phyloP scores from a whole-genome alignment of 2,329 filamentous ascomycete genomes.

The Xylariaceae sp. region DNA sequence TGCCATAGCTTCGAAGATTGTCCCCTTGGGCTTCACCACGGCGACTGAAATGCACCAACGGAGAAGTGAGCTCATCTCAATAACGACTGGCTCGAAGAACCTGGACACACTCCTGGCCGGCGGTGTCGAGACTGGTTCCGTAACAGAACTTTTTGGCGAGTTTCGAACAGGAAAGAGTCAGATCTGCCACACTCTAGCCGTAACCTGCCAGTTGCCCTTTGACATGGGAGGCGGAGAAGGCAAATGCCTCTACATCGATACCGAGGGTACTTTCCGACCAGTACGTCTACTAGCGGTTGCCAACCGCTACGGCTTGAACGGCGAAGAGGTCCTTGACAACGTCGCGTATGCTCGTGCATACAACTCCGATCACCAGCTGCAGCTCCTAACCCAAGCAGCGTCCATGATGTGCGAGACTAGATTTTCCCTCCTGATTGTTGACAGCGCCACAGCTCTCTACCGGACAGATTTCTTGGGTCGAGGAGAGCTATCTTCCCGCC shows the following conservation, averaged over 20 bases:
- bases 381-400: constrained; percentile 88
- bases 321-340: constrained; percentile 96
- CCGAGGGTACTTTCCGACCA: constrained; percentile 92
- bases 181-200: constrained; percentile 96
- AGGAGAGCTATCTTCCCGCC: constrained; percentile 89
- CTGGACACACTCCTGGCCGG: constrained; percentile 91
- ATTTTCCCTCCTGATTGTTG: constrained; percentile 91
- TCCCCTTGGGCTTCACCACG: constrained; percentile 98
- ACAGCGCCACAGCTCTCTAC: constrained; percentile 92
- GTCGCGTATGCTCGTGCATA: constrained; percentile 97
- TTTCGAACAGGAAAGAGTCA: constrained; percentile 98
- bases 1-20: constrained; percentile 75
- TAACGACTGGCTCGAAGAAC: constrained; percentile 96
- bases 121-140: constrained; percentile 92
- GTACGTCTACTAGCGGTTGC: constrained; percentile 87
- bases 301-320: constrained; percentile 87
- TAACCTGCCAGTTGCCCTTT: constrained; percentile 95
- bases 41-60: constrained; percentile 98
- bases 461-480: constrained; percentile 95
- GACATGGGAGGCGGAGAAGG: constrained; percentile 99
- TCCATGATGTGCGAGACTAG: constrained; percentile 99
- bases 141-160: constrained; percentile 97
- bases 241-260: constrained; percentile 98
- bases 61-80: constrained; percentile 93
- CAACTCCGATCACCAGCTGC: constrained; percentile 96